Conservation (phyloP, 2,329 filamentous ascomycete genomes). For the Penicillium fuscoglaucum region DNA sequence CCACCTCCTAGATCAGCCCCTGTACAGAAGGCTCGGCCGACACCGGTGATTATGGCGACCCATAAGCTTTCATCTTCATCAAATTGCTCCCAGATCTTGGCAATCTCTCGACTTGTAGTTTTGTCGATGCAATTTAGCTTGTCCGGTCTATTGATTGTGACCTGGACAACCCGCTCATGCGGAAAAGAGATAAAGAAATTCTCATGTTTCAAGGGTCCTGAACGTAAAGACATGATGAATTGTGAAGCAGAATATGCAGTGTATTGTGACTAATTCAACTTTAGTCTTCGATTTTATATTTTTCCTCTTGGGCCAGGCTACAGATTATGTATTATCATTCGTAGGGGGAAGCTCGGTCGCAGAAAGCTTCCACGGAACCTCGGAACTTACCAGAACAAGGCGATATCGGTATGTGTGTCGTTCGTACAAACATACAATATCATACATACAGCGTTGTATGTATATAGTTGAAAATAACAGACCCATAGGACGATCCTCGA, state of each 20-base stretch:
- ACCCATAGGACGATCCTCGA: not conserved
- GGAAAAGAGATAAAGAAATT: constrained; percentile 41
- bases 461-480: not conserved
- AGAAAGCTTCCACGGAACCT: constrained; percentile 7
- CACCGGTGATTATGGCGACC: constrained; percentile 64
- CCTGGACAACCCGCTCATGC: constrained; percentile 42
- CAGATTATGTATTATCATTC: constrained; percentile 2
- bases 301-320: not conserved
- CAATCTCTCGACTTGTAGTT: constrained; percentile 45
- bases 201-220: constrained; percentile 15
- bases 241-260: constrained; percentile 7
- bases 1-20: constrained; percentile 64
- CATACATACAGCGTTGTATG: not conserved
- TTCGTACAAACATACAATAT: not conserved
- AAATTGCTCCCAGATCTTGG: constrained; percentile 58
- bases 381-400: not conserved
- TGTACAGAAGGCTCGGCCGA: constrained; percentile 65
- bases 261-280: not conserved
- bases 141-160: constrained; percentile 45
- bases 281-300: not conserved
- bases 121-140: constrained; percentile 47
- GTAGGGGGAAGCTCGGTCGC: not conserved
- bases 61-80: constrained; percentile 62
- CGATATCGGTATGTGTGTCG: not conserved
- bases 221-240: constrained; percentile 30